phyloP scores from a whole-genome alignment of 805 yeast species.

The Pichia thaimueangensis region DNA sequence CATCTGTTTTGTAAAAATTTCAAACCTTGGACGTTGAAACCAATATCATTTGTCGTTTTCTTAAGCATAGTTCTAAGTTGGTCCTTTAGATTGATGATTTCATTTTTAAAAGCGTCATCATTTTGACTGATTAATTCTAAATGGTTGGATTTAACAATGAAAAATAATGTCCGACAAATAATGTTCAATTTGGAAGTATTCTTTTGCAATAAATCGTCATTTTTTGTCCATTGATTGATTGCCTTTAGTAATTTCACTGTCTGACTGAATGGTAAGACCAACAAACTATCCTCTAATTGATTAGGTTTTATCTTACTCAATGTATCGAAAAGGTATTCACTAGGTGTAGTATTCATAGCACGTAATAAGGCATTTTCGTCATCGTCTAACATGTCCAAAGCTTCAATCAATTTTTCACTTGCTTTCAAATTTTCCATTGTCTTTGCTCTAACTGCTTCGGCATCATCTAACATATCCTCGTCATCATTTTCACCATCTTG shows the following conservation, averaged over 20 bases:
- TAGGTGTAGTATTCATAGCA: constrained; percentile 68
- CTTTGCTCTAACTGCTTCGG: constrained; percentile 66
- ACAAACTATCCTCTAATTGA: constrained; percentile 86
- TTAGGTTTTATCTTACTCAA: constrained; percentile 67
- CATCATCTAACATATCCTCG: constrained; percentile 45
- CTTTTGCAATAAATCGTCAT: constrained; percentile 35
- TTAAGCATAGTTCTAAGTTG: constrained; percentile 54
- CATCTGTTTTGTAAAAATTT: constrained; percentile 69
- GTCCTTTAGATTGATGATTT: constrained; percentile 55
- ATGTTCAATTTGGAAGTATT: constrained; percentile 46
- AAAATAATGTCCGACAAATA: constrained; percentile 70
- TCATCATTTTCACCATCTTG: constrained; percentile 32
- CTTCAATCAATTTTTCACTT: constrained; percentile 89
- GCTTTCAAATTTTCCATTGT: constrained; percentile 89
- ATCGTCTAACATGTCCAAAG: constrained; percentile 71
- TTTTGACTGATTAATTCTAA: constrained; percentile 70
- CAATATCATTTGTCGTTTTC: constrained; percentile 53
- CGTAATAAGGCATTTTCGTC: constrained; percentile 72
- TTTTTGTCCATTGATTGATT: constrained; percentile 65
- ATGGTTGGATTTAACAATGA: constrained; percentile 66
- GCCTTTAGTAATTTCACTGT: constrained; percentile 65
- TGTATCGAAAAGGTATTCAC: constrained; percentile 69
- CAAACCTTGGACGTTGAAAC: constrained; percentile 81
- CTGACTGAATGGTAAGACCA: constrained; percentile 86
- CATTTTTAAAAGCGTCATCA: constrained; percentile 56